These are phyloP conservation scores for Sicyos baderoa DNA, from an alignment of 306 rosid genomes.

Conservation along the genomic window DNA sequence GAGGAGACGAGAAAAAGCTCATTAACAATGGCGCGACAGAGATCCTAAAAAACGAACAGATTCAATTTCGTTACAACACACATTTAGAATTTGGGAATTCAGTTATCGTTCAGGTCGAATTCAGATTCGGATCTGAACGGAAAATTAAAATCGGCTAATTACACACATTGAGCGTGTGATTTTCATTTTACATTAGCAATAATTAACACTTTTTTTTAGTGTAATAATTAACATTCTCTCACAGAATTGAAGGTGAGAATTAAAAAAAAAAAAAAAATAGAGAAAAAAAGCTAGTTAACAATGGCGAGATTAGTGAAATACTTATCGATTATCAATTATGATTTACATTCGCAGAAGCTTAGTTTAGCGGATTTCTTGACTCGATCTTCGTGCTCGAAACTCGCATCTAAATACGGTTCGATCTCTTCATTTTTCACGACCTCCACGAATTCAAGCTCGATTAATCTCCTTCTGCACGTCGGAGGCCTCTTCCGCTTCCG, in stretches of 20 bases:
- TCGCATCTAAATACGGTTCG: slow-evolving; percentile 37
- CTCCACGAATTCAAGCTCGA: slow-evolving; percentile 43
- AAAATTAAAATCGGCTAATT: background rate
- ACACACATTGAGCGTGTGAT: background rate
- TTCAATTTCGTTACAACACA: no score
- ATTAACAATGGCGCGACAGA: no score
- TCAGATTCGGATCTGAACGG: slow-evolving; percentile 2
- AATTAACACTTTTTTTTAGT: no score
- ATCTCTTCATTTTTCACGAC: slow-evolving; percentile 34
- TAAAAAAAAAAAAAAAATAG: background rate
- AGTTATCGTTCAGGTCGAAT: no score
- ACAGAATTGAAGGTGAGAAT: no score
- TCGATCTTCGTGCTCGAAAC: slow-evolving; percentile 19
- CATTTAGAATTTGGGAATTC: background rate
- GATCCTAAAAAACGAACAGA: background rate
- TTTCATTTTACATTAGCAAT: no score
- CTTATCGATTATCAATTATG: background rate
- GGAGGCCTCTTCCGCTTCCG: slow-evolving; percentile 31
- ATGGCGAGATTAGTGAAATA: background rate
- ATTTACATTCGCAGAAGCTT: slow-evolving; percentile 40
- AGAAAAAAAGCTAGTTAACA: background rate
- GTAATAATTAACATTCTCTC: no score
- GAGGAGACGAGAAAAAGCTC: no score
- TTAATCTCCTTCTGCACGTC: slow-evolving; percentile 37
- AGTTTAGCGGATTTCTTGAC: slow-evolving; percentile 23